These are phyloP conservation scores for Magnusiomyces starmeri DNA, from an alignment of 1,139 yeast species.

Conservation along the genomic window DNA sequence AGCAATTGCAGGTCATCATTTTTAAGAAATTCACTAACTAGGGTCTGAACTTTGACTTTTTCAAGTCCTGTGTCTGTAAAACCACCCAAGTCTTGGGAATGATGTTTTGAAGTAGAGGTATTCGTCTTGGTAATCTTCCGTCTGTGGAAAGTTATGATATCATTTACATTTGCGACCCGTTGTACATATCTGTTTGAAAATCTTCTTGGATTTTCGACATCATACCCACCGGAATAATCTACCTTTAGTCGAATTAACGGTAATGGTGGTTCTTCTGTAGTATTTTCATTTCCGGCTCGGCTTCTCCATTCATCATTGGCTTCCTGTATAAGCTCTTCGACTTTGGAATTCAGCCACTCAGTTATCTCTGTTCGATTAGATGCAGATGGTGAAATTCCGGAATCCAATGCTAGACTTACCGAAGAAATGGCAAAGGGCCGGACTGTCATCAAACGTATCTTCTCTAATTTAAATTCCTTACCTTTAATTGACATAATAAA, in stretches of 20 bases:
- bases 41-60: constrained; percentile 48
- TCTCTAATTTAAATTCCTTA: constrained; percentile 52
- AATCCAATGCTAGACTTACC: constrained; percentile 46
- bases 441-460: constrained; percentile 61
- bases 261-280: constrained; percentile 41
- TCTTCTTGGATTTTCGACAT: constrained; percentile 83
- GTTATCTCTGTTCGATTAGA: constrained; percentile 59
- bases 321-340: constrained; percentile 55
- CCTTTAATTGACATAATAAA: constrained; percentile 47
- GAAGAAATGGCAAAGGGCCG: constrained; percentile 78
- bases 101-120: neutral
- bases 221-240: constrained; percentile 85
- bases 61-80: constrained; percentile 24
- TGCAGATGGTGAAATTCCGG: constrained; percentile 53
- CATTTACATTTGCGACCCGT: constrained; percentile 80
- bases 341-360: constrained; percentile 47
- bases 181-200: constrained; percentile 90
- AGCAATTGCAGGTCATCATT: constrained; percentile 55
- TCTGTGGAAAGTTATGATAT: constrained; percentile 52
- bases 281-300: constrained; percentile 25
- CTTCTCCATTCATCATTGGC: constrained; percentile 50
- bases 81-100: constrained; percentile 16
- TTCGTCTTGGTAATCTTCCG: constrained; percentile 7
- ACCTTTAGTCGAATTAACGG: constrained; percentile 80
- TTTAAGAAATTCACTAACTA: constrained; percentile 54